A percentile compares a stretch with the other conserved stretches of the same genome.
Conservation (phyloP, 2,329 filamentous ascomycete species). For the Arthroderma sp. region DNA sequence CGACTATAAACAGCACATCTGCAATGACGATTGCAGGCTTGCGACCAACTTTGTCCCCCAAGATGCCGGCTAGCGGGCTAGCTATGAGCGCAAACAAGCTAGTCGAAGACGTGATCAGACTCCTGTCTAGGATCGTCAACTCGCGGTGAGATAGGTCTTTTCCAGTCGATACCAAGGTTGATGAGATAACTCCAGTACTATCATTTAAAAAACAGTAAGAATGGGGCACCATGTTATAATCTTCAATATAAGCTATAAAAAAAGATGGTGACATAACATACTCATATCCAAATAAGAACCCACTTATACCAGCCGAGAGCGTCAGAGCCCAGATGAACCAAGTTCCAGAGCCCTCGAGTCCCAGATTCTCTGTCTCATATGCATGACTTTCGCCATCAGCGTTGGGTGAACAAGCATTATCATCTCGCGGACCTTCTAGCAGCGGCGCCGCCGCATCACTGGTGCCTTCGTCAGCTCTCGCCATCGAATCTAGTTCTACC, state of each 20-base stretch:
- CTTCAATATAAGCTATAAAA: neutral
- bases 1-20: conserved; percentile 35
- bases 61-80: conserved; percentile 42
- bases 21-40: conserved; percentile 38
- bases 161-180: conserved; percentile 45
- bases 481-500: conserved; percentile 18
- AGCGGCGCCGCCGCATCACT: conserved; percentile 23
- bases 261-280: conserved; percentile 26
- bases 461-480: conserved; percentile 3
- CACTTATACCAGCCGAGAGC: conserved; percentile 46
- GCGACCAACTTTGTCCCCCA: conserved; percentile 40
- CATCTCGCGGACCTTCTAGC: conserved; percentile 13
- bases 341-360: conserved; percentile 6
- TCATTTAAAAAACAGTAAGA: conserved; percentile 18
- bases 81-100: conserved; percentile 47
- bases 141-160: conserved; percentile 41
- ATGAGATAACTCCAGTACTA: conserved; percentile 50
- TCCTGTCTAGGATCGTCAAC: conserved; percentile 46
- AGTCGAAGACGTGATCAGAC: conserved; percentile 46
- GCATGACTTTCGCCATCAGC: neutral
- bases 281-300: conserved; percentile 52
- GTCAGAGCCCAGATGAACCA: conserved; percentile 46
- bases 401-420: neutral
- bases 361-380: neutral
- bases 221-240: neutral